Evolutionary conservation across 768 basidiomycete species (phyloP).

Genomic region (Leccinum imitatum): DNA sequence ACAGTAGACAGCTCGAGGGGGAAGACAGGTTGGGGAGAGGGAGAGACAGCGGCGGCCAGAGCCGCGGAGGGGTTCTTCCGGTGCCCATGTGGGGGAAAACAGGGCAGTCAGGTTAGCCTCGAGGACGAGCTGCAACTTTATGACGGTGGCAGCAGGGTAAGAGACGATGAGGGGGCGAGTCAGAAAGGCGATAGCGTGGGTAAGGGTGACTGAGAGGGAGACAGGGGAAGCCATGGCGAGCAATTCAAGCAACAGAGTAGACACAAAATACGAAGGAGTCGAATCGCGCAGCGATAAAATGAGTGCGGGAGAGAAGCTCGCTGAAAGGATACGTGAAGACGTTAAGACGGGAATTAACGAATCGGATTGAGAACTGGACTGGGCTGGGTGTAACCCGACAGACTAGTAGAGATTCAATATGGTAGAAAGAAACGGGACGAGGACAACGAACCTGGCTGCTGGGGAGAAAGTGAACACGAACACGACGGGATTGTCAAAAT

Average conservation of each 20-base stretch:
- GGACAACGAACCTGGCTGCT: slow-evolving; percentile 30
- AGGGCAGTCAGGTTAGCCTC: slow-evolving; percentile 71
- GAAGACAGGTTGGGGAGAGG: slow-evolving; percentile 65
- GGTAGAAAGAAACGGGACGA: not conserved
- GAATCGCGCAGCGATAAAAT: slow-evolving; percentile 35
- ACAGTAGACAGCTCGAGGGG: slow-evolving; percentile 68
- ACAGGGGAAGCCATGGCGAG: slow-evolving; percentile 35
- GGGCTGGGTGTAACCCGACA: slow-evolving; percentile 23
- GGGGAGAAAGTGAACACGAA: slow-evolving; percentile 11
- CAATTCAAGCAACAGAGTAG: slow-evolving; percentile 8
- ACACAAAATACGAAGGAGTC: slow-evolving; percentile 22
- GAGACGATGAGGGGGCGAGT: slow-evolving; percentile 59
- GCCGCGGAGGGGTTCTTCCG: slow-evolving; percentile 61
- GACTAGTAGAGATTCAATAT: slow-evolving; percentile 15
- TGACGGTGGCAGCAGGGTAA: slow-evolving; percentile 60
- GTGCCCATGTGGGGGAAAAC: slow-evolving; percentile 66
- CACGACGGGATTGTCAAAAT: slow-evolving; percentile 37
- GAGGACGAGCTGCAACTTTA: slow-evolving; percentile 69
- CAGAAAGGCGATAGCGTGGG: slow-evolving; percentile 73
- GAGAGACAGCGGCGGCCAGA: slow-evolving; percentile 75
- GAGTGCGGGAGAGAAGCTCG: slow-evolving; percentile 25
- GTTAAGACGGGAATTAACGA: slow-evolving; percentile 18
- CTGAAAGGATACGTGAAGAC: slow-evolving; percentile 28
- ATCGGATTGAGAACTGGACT: slow-evolving; percentile 28
- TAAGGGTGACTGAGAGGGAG: slow-evolving; percentile 64